Evolutionary conservation across 2,329 filamentous ascomycete species (phyloP).

Genomic region (Aspergillus flavus): DNA sequence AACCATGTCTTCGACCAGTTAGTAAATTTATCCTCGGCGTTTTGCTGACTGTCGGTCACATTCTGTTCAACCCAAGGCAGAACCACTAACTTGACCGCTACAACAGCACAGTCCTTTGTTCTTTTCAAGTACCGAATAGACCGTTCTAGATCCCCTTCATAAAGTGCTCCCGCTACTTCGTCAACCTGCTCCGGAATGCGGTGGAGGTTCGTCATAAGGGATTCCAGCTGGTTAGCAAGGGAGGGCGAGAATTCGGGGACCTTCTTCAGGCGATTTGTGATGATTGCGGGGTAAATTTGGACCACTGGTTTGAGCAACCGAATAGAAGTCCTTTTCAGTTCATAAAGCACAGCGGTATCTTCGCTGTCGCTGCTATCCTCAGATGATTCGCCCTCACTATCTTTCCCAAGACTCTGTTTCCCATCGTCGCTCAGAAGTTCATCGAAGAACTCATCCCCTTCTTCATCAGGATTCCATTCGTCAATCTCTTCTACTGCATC

Average conservation of each 20-base stretch:
- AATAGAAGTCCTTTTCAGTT: constrained; percentile 45
- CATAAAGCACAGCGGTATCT: constrained; percentile 37
- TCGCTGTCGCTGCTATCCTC: constrained; percentile 28
- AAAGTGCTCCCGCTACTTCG: constrained; percentile 50
- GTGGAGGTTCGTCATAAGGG: constrained; percentile 36
- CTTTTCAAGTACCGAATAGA: constrained; percentile 35
- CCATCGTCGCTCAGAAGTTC: constrained; percentile 37
- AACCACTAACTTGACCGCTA: constrained; percentile 70
- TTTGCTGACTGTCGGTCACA: constrained; percentile 56
- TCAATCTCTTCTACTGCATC: constrained; percentile 85
- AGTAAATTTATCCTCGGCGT: constrained; percentile 74
- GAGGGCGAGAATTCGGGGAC: constrained; percentile 18
- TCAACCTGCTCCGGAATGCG: constrained; percentile 46
- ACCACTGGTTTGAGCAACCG: constrained; percentile 47
- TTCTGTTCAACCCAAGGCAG: constrained; percentile 70
- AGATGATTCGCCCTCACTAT: constrained; percentile 17
- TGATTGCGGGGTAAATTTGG: constrained; percentile 48
- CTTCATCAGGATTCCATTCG: constrained; percentile 79
- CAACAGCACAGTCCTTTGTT: constrained; percentile 54
- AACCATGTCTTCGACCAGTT: constrained; percentile 69
- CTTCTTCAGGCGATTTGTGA: constrained; percentile 45
- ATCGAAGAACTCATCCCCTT: constrained; percentile 58
- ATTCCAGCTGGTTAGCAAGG: constrained; percentile 36
- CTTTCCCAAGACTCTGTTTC: constrained; percentile 22
- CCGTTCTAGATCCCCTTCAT: constrained; percentile 43